Evolutionary conservation across 805 yeast species (phyloP).

Genomic region (Kazachstania kunashirensis): DNA sequence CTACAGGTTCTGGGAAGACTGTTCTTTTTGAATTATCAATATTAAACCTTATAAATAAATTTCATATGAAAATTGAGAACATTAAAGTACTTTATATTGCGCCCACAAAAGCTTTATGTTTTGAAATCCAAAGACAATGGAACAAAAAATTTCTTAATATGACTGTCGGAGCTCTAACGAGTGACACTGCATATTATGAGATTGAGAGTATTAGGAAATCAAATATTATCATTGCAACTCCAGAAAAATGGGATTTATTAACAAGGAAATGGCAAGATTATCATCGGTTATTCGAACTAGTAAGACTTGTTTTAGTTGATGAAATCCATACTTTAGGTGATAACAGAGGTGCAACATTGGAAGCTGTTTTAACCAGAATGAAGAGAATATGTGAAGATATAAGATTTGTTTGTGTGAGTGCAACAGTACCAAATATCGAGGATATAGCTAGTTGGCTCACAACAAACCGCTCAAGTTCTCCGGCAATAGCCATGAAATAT

Average conservation of each 20-base stretch:
- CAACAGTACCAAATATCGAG: constrained; percentile 43
- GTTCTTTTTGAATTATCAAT: constrained; percentile 47
- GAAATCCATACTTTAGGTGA: constrained; percentile 41
- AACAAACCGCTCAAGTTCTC: constrained; percentile 9
- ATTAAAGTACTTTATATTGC: constrained; percentile 40
- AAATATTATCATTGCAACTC: constrained; percentile 47
- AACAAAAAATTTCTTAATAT: constrained; percentile 33
- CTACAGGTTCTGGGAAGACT: constrained; percentile 55
- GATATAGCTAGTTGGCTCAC: constrained; percentile 41
- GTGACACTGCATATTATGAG: constrained; percentile 42
- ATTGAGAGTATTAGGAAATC: constrained; percentile 39
- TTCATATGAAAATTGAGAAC: constrained; percentile 8
- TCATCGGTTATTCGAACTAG: constrained; percentile 31
- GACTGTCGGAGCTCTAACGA: constrained; percentile 42
- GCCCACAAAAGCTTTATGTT: constrained; percentile 50
- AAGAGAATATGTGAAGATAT: constrained; percentile 30
- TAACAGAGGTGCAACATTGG: constrained; percentile 40
- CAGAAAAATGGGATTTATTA: constrained; percentile 53
- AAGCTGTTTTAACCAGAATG: constrained; percentile 41
- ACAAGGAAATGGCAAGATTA: constrained; percentile 44
- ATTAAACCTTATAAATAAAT: constrained; percentile 25
- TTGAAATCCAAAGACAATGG: constrained; percentile 43
- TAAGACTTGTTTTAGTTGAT: constrained; percentile 39
- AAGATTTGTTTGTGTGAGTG: constrained; percentile 41
- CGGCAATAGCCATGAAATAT: constrained; percentile 34